Evolutionary conservation across 2,329 filamentous ascomycete species (phyloP).

Genomic region (Coccinonectria pachysandricola): DNA sequence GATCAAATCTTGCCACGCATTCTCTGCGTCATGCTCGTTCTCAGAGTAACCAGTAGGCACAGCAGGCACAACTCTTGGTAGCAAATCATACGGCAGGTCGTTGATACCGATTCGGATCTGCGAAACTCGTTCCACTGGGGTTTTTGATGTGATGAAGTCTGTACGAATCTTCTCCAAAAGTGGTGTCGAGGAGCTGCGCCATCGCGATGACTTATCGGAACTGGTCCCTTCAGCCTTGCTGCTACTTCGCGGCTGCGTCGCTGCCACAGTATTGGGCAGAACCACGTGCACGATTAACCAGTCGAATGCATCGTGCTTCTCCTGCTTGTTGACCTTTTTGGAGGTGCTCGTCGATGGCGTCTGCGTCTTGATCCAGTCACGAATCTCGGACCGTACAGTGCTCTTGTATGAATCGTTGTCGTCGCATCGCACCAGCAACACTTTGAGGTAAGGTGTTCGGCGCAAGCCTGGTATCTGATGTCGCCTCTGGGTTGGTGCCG

Average conservation of each 20-base stretch:
- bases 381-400: slow-evolving; percentile 63
- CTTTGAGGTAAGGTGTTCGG: slow-evolving; percentile 85
- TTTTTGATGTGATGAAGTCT: slow-evolving; percentile 78
- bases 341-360: slow-evolving; percentile 49
- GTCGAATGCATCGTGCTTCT: slow-evolving; percentile 93
- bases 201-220: slow-evolving; percentile 65
- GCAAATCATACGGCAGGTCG: slow-evolving; percentile 54
- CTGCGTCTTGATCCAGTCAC: slow-evolving; percentile 83
- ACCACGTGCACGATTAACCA: slow-evolving; percentile 93
- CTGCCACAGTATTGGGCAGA: slow-evolving; percentile 71
- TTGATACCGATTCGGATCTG: slow-evolving; percentile 74
- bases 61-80: slow-evolving; percentile 52
- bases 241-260: slow-evolving; percentile 62
- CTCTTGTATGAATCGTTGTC: slow-evolving; percentile 91
- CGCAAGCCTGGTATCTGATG: slow-evolving; percentile 94
- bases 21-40: slow-evolving; percentile 65
- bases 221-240: slow-evolving; percentile 43
- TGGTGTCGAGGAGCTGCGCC: slow-evolving; percentile 69
- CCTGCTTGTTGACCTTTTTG: slow-evolving; percentile 52
- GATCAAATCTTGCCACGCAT: slow-evolving; percentile 75
- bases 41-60: slow-evolving; percentile 58
- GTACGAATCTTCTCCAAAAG: slow-evolving; percentile 81
- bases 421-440: slow-evolving; percentile 84
- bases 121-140: slow-evolving; percentile 63
- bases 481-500: slow-evolving; percentile 43